Evolutionary conservation across 2,329 filamentous ascomycete genomes (phyloP).

Genomic region (Clarireedia hainanense): DNA sequence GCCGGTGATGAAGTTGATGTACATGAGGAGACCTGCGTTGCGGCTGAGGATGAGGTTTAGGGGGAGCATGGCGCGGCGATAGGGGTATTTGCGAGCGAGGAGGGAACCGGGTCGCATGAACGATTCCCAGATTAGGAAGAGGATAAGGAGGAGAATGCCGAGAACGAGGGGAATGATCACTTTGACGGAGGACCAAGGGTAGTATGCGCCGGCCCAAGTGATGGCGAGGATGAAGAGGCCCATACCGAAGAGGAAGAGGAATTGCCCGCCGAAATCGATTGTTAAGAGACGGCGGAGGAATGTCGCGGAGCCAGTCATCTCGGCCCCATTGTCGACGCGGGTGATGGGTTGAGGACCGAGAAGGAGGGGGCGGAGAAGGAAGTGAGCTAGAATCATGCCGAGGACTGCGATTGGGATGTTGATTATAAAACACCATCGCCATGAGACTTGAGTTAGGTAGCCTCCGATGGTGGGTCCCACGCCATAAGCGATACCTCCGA

Average conservation of each 20-base stretch:
- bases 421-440: constrained; percentile 62
- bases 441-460: constrained; percentile 45
- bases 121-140: constrained; percentile 37
- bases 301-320: constrained; percentile 20
- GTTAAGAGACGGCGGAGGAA: constrained; percentile 39
- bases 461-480: constrained; percentile 49
- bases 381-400: constrained; percentile 44
- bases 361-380: constrained; percentile 51
- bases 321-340: constrained; percentile 38
- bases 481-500: constrained; percentile 52
- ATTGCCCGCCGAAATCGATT: constrained; percentile 47
- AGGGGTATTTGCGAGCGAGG: constrained; percentile 41
- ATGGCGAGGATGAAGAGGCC: constrained; percentile 38
- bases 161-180: constrained; percentile 34
- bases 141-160: constrained; percentile 31
- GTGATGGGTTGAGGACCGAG: constrained; percentile 39
- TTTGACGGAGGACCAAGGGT: constrained; percentile 33
- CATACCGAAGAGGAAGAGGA: constrained; percentile 39
- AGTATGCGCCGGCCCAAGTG: constrained; percentile 37
- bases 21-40: constrained; percentile 54
- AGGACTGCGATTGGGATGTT: constrained; percentile 48
- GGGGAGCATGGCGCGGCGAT: constrained; percentile 56
- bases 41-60: constrained; percentile 48
- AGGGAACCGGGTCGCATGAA: constrained; percentile 37
- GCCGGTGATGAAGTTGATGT: constrained; percentile 53